Base-by-base conservation (phyloP, 108 stramenopile species). In the Cyclotella baltica region DNA sequence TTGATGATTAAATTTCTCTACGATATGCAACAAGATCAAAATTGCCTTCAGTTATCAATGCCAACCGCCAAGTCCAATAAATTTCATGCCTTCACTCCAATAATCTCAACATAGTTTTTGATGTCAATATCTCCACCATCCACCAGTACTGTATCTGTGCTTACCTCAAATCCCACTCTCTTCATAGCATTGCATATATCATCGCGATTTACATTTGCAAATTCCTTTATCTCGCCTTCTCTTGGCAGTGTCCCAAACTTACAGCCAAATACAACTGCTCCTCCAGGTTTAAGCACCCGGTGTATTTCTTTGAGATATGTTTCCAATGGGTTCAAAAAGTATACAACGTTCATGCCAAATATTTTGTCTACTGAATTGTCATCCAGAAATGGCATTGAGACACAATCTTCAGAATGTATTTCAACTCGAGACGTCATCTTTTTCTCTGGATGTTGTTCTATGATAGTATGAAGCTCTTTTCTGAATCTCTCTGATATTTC, bases 211-310 rank as follows among this genome's bases (percentile, higher is more conserved):
- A 66, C 52, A 59, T 78, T 73, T 22, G 47, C 62, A 59, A 80
- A 80, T 19, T 64, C 78, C 1, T 68, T 34, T 3, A 34, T 47
- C 37, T 9, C 8, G 15, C 67, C 56, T 51, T 67, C 55, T 22
- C 16, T 34, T 2, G 64, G 73, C 50, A 80, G 20, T 10, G 64
- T 53, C 0, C 78, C 73, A 48, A 80, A 80, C 30, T 75, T 74
- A 20, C 72, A 73, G 25, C 78, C 72, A 36, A 93, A 88, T 51
- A 88, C 85, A 31, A 78, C 84, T 38, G 56, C 75, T 3, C 90
- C 92, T 34, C 88, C 87, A 0, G 90, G 92, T 36, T 82, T 76
- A 30, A 91, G 67, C 57, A 93, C 89, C 50, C 92, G 75, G 20
- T 62, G 55, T 20, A 90, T 70, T 83, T 93, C 92, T n/a, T 37